A percentile compares a stretch with the other conserved stretches of the same genome.
Evolutionary conservation across 805 yeast genomes (phyloP).

Genomic region (Brettanomyces nanus): DNA sequence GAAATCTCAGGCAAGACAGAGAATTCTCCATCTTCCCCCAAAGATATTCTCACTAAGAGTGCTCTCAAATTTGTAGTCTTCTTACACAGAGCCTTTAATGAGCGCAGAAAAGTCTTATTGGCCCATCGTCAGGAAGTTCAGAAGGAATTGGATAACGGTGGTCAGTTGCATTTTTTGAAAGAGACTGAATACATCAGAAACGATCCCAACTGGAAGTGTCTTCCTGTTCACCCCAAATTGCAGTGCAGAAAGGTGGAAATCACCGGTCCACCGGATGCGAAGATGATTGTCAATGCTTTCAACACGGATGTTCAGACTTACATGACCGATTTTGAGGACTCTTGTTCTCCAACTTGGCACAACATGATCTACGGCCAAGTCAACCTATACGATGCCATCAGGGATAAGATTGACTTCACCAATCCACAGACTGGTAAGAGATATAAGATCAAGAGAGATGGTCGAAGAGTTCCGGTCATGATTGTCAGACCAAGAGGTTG

Average conservation of each 20-base stretch:
- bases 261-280: slow-evolving; percentile 80
- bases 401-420: slow-evolving; percentile 54
- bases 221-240: slow-evolving; percentile 63
- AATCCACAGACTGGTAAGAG: slow-evolving; percentile 29
- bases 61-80: slow-evolving; percentile 66
- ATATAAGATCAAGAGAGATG: slow-evolving; percentile 34
- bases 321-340: slow-evolving; percentile 84
- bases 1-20: slow-evolving; percentile 30
- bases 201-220: slow-evolving; percentile 71
- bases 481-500: slow-evolving; percentile 86
- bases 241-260: slow-evolving; percentile 72
- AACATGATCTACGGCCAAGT: slow-evolving; percentile 78
- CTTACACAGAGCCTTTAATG: slow-evolving; percentile 66
- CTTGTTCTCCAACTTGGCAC: slow-evolving; percentile 77
- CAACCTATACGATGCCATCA: slow-evolving; percentile 65
- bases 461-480: slow-evolving; percentile 62
- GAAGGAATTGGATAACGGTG: slow-evolving; percentile 52
- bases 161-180: slow-evolving; percentile 52
- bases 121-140: slow-evolving; percentile 57
- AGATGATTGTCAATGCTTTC: slow-evolving; percentile 76
- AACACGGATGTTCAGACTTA: slow-evolving; percentile 74
- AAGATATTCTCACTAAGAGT: slow-evolving; percentile 45
- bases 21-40: slow-evolving; percentile 34
- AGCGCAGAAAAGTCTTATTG: slow-evolving; percentile 48
- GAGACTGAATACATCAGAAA: slow-evolving; percentile 66